Percentiles rank a stretch among this genome's conserved stretches.
phyloP scores from a whole-genome alignment of 2,329 filamentous ascomycete species.

The Harringtonia aguacate region DNA sequence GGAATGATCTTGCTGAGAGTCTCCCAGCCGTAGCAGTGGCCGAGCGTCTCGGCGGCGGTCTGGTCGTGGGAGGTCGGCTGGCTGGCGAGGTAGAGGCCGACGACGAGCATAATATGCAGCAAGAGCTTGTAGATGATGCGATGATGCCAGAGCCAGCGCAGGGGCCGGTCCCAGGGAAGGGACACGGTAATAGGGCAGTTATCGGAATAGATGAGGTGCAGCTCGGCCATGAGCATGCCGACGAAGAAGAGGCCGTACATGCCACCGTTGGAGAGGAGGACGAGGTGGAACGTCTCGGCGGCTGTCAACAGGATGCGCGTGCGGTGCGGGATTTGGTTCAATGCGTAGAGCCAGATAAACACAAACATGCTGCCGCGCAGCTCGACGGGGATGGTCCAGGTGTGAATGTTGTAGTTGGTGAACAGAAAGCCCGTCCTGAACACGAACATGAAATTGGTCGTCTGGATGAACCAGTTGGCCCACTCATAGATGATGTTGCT shows the following conservation, averaged over 20 bases:
- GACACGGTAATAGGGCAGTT: neutral
- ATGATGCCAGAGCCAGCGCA: conserved; percentile 32
- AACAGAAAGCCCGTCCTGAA: conserved; percentile 42
- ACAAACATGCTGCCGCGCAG: conserved; percentile 47
- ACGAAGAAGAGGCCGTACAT: conserved; percentile 47
- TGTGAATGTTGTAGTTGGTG: conserved; percentile 44
- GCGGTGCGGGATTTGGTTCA: conserved; percentile 44
- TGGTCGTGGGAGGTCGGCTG: conserved; percentile 42
- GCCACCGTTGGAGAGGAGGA: conserved; percentile 55
- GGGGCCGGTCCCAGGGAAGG: conserved; percentile 28
- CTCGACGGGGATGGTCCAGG: conserved; percentile 55
- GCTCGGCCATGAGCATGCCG: conserved; percentile 50
- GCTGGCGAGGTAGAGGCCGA: conserved; percentile 48
- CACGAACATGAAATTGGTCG: conserved; percentile 39
- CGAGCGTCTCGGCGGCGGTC: conserved; percentile 25
- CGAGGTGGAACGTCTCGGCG: conserved; percentile 49
- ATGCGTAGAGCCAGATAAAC: conserved; percentile 44
- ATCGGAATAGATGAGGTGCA: conserved; percentile 40
- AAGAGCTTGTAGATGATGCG: conserved; percentile 37
- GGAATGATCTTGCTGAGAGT: conserved; percentile 50
- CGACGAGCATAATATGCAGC: conserved; percentile 38
- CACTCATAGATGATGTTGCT: conserved; percentile 36
- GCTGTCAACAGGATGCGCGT: conserved; percentile 43
- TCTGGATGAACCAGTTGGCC: conserved; percentile 33
- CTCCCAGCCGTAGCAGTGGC: conserved; percentile 46